Base-by-base conservation (phyloP, 2,329 filamentous ascomycete species). In the Fusarium nodosum region DNA sequence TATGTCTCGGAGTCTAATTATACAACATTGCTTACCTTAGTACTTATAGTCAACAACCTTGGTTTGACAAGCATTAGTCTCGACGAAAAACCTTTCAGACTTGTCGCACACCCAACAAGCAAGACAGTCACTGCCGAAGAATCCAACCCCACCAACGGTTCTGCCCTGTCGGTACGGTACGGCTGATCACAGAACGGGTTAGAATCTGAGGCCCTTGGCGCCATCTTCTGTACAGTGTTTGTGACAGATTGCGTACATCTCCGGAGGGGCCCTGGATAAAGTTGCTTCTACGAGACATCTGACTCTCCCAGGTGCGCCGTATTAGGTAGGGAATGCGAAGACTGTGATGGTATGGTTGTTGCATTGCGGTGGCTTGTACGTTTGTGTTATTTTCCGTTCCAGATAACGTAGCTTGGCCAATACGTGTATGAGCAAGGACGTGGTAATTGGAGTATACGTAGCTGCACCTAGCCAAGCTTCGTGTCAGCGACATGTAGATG, bases 181-280 rank as follows among this genome's bases (percentile, higher is more conserved):
- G 38, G 31, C 31, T 56, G 54, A 30, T 12, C 24, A 50, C 51
- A 42, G 28, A 66, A 44, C n/a, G 22, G 64, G 61, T 30, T 59
- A 64, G 54, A 61, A 34, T 15, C n/a, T 47, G 54, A 44, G 52
- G 52, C 52, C 48, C 48, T 61, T 47, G 64, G 51, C 60, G 65
- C 65, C 60, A 66, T 47, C 22, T 53, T 58, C 45, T 67, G 38
- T 69, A 69, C 66, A 69, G 66, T 69, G 66, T 48, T 39, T 60
- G 36, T 50, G 33, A 46, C 44, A 18, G 42, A 56, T 41, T 39
- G 36, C 52, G 44, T 66, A 62, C 60, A 36, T 33, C 36, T 24
- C 56, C 45, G 31, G 36, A 31, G 36, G 31, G 15, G 36, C 33
- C 24, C 48, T 59, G 33, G 38, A 48, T 52, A 33, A 28, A 66